Conservation (phyloP, 352 stramenopile genomes). For the Pythium aristosporum region DNA sequence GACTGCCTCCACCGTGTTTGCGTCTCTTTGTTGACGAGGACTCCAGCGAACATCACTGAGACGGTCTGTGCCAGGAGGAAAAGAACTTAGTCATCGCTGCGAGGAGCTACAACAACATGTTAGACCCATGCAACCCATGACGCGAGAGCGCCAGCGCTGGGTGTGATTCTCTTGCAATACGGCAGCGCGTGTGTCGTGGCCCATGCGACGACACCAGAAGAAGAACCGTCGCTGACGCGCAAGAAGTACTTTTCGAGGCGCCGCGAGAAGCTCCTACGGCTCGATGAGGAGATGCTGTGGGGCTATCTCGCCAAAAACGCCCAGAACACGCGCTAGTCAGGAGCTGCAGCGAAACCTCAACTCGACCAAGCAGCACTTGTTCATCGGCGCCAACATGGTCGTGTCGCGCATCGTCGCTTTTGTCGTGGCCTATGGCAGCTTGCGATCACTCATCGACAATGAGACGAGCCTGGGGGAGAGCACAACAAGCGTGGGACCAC, state of each 20-base stretch:
- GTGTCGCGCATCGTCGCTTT: slow-evolving; percentile 79
- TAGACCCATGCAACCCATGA: slow-evolving; percentile 13
- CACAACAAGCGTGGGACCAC: too few relatives aligned
- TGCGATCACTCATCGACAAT: slow-evolving; percentile 58
- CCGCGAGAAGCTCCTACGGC: slow-evolving; percentile 58
- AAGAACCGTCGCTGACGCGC: slow-evolving; percentile 11
- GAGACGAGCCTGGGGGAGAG: slow-evolving; percentile 62
- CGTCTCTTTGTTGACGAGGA: too few relatives aligned
- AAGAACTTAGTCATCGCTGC: too few relatives aligned
- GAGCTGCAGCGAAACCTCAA: slow-evolving; percentile 64
- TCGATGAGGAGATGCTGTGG: slow-evolving; percentile 83
- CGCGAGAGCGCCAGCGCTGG: slow-evolving; percentile 14
- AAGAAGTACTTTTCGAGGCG: slow-evolving; percentile 48
- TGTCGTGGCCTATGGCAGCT: slow-evolving; percentile 75
- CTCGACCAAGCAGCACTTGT: slow-evolving; percentile 74
- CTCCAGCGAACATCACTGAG: too few relatives aligned
- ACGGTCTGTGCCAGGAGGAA: too few relatives aligned
- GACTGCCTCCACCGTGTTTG: too few relatives aligned
- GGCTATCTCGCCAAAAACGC: slow-evolving; percentile 72
- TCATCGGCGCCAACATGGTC: slow-evolving; percentile 85
- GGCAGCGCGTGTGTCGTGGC: slow-evolving; percentile 6
- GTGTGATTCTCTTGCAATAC: slow-evolving; percentile 13
- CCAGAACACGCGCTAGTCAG: slow-evolving; percentile 38
- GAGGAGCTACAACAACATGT: too few relatives aligned
- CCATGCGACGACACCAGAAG: background rate